These are phyloP conservation scores for Castanea sativa DNA, from an alignment of 306 rosid genomes.

Conservation along the genomic window DNA sequence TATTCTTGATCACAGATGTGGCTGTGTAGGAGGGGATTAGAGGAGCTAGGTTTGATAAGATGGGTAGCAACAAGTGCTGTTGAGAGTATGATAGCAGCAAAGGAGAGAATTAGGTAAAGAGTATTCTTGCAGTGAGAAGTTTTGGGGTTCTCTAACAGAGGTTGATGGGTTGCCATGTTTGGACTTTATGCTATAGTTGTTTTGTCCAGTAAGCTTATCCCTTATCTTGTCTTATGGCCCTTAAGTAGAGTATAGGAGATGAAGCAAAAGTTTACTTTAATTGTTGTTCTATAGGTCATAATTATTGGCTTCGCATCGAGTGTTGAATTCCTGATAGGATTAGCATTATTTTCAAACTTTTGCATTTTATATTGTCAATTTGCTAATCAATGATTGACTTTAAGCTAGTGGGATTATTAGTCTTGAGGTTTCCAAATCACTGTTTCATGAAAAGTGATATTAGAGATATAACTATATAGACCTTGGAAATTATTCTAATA, in stretches of 20 bases:
- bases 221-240: background rate
- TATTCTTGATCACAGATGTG: constrained; percentile 38
- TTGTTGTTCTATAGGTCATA: background rate
- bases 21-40: constrained; percentile 4
- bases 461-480: too few relatives aligned
- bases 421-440: too few relatives aligned
- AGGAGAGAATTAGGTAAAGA: constrained; percentile 34
- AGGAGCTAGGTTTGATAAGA: constrained; percentile 19
- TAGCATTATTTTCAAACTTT: background rate
- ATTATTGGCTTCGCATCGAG: background rate
- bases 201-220: background rate
- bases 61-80: constrained; percentile 38
- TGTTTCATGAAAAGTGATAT: too few relatives aligned
- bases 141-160: constrained; percentile 42
- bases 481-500: too few relatives aligned
- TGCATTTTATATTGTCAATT: too few relatives aligned
- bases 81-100: constrained; percentile 41
- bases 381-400: too few relatives aligned
- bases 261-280: background rate
- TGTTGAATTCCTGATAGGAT: background rate
- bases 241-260: constrained; percentile 21
- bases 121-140: constrained; percentile 18
- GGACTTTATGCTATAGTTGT: background rate
- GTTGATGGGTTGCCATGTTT: constrained; percentile 47
- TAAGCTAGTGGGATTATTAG: too few relatives aligned